phyloP scores from a whole-genome alignment of 2,329 filamentous ascomycete species.

The Zopfia rhizophila region DNA sequence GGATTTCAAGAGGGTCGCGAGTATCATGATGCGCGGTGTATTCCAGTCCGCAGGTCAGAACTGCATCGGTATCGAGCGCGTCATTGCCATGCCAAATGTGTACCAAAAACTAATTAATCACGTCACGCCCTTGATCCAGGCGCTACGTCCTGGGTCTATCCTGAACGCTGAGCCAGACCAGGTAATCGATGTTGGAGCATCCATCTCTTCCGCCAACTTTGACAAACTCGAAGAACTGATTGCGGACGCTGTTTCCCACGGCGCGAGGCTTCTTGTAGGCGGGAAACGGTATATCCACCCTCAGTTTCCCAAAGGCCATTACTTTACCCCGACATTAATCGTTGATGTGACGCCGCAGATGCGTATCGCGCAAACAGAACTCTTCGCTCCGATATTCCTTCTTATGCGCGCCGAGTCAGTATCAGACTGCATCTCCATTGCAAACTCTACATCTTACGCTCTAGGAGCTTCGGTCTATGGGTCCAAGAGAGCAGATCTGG shows the following conservation, averaged over 20 bases:
- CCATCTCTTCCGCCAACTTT: slow-evolving; percentile 85
- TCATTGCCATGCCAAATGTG: slow-evolving; percentile 80
- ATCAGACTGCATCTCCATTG: slow-evolving; percentile 75
- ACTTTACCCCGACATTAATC: slow-evolving; percentile 90
- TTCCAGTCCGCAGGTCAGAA: slow-evolving; percentile 98
- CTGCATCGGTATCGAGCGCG: slow-evolving; percentile 95
- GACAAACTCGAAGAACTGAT: slow-evolving; percentile 80
- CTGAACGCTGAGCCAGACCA: slow-evolving; percentile 60
- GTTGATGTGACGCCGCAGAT: slow-evolving; percentile 88
- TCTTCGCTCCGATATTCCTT: slow-evolving; percentile 91
- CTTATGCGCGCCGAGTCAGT: slow-evolving; percentile 79
- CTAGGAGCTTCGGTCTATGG: slow-evolving; percentile 93
- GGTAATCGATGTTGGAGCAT: slow-evolving; percentile 82
- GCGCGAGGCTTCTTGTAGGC: slow-evolving; percentile 83
- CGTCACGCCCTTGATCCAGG: slow-evolving; percentile 77
- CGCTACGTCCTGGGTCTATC: slow-evolving; percentile 78
- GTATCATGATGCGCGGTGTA: slow-evolving; percentile 88
- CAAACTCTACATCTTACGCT: slow-evolving; percentile 86
- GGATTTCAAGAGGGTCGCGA: slow-evolving; percentile 75
- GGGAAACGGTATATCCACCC: slow-evolving; percentile 79
- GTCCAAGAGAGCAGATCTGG: slow-evolving; percentile 66
- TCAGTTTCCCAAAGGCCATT: slow-evolving; percentile 80
- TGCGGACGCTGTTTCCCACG: slow-evolving; percentile 77
- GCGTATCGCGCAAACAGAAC: slow-evolving; percentile 88
- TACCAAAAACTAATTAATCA: slow-evolving; percentile 78